Base-by-base conservation (phyloP, 257 asterid species). In the Fraxinus cuspidata region DNA sequence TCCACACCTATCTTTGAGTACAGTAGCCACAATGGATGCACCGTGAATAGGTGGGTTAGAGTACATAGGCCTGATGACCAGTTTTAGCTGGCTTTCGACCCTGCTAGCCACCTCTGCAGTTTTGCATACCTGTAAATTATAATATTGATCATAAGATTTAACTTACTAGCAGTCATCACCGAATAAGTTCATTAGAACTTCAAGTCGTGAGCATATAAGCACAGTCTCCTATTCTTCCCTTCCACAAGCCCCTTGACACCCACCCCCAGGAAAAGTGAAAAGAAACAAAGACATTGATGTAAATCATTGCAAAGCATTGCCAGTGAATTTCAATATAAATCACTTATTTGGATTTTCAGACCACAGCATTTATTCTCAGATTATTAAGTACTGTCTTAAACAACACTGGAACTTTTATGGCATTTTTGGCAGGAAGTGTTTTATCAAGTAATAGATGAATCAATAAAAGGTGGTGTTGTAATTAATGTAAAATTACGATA, bases 21-120 rank as follows among this genome's bases (percentile, higher is more conserved):
- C 85, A 66, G 89, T 78, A 44, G 92, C 94, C 66, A 90, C 94
- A 78, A 90, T 89, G 1, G 96, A 89, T 68, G 93, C 93, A 82
- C 97, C 97, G 67, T 92, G 97, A 84, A 92, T 80, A 60, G 96
- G 96, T 51, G 96, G 97, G 81, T 80, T 92, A 19, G 97, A 92
- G 82, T 90, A 92, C 96, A 92, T 92, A 27, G 96, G 94, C 88
- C 97, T 90, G 75, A 92, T 88, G 75, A 90, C 97, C 85, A 90
- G 74, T 83, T 92, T 92, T 73, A 92, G 82, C 76, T 90, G 97
- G 84, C 96, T 92, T 79, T 92, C 94, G n/a, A 92, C 96, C 77
- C 83, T 90, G 80, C 76, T 21, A 11, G 96, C 93, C 53, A 88
- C 79, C n/a, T 92, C 92, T 67, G 92, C 84, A 74, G 79, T 80